These are phyloP conservation scores for Diutina scorzettiae DNA, from an alignment of 1,139 yeast species.

Conservation along the genomic window DNA sequence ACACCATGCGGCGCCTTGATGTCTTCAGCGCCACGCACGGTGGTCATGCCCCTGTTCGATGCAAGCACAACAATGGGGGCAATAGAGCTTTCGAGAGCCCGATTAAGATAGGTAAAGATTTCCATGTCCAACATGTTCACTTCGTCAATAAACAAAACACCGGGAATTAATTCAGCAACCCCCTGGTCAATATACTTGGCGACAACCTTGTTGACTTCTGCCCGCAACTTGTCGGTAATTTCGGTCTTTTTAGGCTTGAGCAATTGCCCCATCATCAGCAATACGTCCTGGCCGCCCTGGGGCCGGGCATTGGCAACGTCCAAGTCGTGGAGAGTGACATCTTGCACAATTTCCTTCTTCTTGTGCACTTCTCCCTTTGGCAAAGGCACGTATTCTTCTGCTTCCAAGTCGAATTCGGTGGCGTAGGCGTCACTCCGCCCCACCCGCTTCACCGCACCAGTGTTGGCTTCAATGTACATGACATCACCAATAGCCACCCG, in stretches of 20 bases:
- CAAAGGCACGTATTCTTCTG: conserved; percentile 95
- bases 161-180: conserved; percentile 95
- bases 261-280: conserved; percentile 97
- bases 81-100: not conserved
- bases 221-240: conserved; percentile 88
- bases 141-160: conserved; percentile 47
- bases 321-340: conserved; percentile 88
- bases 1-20: conserved; percentile 86
- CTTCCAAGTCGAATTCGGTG: conserved; percentile 94
- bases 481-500: conserved; percentile 93
- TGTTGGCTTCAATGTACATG: conserved; percentile 90
- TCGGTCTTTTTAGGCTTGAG: conserved; percentile 97
- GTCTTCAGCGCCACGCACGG: conserved; percentile 82
- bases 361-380: conserved; percentile 99
- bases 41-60: conserved; percentile 82
- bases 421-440: conserved; percentile 98
- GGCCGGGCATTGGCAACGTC: conserved; percentile 97
- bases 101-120: conserved; percentile 3
- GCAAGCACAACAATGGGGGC: conserved; percentile 6
- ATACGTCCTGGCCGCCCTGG: conserved; percentile 97
- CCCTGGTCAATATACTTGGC: conserved; percentile 96
- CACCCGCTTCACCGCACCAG: conserved; percentile 95
- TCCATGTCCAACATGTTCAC: conserved; percentile 6
- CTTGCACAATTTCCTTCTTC: conserved; percentile 96
- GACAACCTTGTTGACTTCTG: conserved; percentile 91